These are phyloP conservation scores for Geosmithia morbida DNA, from an alignment of 2,329 filamentous ascomycete genomes.

Conservation along the genomic window DNA sequence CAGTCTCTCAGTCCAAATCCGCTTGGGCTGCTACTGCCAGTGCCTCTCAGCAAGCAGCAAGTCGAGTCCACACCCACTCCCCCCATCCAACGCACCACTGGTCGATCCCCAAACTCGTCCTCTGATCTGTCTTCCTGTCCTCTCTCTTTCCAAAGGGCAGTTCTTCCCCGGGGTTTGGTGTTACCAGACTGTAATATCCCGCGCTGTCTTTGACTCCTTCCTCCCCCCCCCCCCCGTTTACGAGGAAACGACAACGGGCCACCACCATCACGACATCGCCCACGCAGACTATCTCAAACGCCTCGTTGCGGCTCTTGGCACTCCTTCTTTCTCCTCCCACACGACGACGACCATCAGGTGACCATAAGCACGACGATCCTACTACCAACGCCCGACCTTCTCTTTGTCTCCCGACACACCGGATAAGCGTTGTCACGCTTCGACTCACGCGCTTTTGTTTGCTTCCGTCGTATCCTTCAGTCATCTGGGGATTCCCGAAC, in stretches of 20 bases:
- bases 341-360: background rate
- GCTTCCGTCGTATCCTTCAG: background rate
- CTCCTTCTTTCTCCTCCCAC: background rate
- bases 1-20: background rate
- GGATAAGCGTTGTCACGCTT: background rate
- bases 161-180: background rate
- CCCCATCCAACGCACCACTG: constrained; percentile 2
- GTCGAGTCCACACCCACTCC: constrained; percentile 4
- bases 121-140: background rate
- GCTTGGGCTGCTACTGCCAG: constrained; percentile 1
- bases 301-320: constrained; percentile 1
- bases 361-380: background rate
- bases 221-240: background rate
- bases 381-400: background rate
- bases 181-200: no score
- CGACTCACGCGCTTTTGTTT: background rate
- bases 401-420: background rate
- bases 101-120: constrained; percentile 1
- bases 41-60: background rate
- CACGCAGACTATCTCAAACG: background rate
- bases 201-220: no score
- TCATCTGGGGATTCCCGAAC: background rate
- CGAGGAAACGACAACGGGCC: background rate
- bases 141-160: background rate
- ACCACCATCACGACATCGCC: background rate